Evolutionary conservation across 2,329 filamentous ascomycete genomes (phyloP).

Genomic region (Biscogniauxia sp.): DNA sequence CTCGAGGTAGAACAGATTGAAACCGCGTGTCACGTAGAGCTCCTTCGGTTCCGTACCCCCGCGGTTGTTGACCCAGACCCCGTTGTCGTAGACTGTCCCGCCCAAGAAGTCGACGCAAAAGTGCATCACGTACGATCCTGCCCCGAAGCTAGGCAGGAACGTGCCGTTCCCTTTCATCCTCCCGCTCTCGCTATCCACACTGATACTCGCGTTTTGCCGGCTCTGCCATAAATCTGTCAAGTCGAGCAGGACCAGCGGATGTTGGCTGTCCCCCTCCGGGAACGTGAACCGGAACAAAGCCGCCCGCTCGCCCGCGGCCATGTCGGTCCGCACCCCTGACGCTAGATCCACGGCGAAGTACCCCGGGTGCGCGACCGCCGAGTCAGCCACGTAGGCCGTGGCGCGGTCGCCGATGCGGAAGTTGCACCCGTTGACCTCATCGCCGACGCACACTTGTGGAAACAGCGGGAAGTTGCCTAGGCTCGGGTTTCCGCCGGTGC

Average conservation of each 20-base stretch:
- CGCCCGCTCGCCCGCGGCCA: conserved; percentile 60
- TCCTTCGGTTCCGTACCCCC: conserved; percentile 38
- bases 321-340: conserved; percentile 54
- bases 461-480: conserved; percentile 47
- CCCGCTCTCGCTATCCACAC: conserved; percentile 48
- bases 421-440: conserved; percentile 54
- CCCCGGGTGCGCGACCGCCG: conserved; percentile 48
- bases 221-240: conserved; percentile 58
- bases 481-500: conserved; percentile 44
- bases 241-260: conserved; percentile 57
- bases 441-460: conserved; percentile 40
- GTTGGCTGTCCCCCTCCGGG: conserved; percentile 32
- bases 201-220: conserved; percentile 46
- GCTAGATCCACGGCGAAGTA: conserved; percentile 57
- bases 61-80: conserved; percentile 41
- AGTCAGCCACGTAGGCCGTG: conserved; percentile 38
- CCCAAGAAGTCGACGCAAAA: conserved; percentile 60
- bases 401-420: conserved; percentile 50
- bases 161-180: conserved; percentile 56
- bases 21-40: conserved; percentile 38
- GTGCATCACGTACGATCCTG: conserved; percentile 54
- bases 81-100: conserved; percentile 36
- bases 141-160: conserved; percentile 61
- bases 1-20: conserved; percentile 42
- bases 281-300: conserved; percentile 63